Base-by-base conservation (phyloP, 2,329 filamentous ascomycete genomes). In the Epichloe brachyelytri region DNA sequence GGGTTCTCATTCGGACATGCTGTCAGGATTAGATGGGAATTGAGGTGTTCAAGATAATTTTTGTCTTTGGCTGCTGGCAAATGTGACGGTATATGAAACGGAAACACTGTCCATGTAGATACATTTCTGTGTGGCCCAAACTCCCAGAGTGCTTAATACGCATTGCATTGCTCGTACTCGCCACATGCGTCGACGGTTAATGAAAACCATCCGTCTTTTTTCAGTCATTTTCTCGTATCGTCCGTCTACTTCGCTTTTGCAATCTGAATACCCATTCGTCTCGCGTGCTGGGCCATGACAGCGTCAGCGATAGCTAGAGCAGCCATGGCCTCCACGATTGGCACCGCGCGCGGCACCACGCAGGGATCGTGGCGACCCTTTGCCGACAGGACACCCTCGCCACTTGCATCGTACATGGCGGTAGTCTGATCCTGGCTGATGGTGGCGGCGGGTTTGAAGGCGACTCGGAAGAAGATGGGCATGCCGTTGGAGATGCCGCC, bases 351-450 rank as follows among this genome's bases (percentile, higher is more conserved):
- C 4, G 88, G 88, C 44, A 95, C 88, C 19, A 97, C 91, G 62
- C 88, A 94, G 3, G 93, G 90, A 64, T 97, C 91, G 67, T 97
- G 91, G 53, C 93, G 77, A 20, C 93, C 93, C 78, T 96, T 97
- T 48, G 90, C 89, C 55, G 89, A 87, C 36, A 97, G 74, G 3
- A 86, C 71, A 48, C 93, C 93, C 57, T 86, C 80, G 12, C 64
- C 63, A 10, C 76, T 71, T 44, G 84, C 85, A 54, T 85, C 83
- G 68, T 94, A 97, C 10, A 79, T 85, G 8, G 83, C 82, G 0
- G 93, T 97, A 14, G 76, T 77, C 72, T 97, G 91, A 43, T 86
- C 85, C 70, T 91, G 85, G 44, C 87, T 85, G 63, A 97, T 97
- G 3, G 93, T 97, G 33, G 91, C 90, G 3, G 91, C 83, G 10